Conservation (phyloP, 2,329 filamentous ascomycete genomes). For the Capronia coronata region DNA sequence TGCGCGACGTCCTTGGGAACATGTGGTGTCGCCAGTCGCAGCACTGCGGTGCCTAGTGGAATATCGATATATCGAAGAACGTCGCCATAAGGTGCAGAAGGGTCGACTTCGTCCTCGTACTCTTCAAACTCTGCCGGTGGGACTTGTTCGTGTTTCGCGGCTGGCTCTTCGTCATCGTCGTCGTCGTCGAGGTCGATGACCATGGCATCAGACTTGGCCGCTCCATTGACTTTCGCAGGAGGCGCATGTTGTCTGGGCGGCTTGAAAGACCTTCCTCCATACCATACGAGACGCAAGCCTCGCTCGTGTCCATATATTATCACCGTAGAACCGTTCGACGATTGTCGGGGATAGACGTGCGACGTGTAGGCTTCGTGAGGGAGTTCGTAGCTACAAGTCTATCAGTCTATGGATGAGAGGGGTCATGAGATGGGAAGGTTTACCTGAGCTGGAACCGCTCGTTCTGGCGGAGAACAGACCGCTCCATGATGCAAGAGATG, state of each 20-base stretch:
- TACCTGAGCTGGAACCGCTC: slow-evolving; percentile 42
- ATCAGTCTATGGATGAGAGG: neutral
- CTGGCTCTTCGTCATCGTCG: slow-evolving; percentile 49
- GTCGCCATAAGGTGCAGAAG: slow-evolving; percentile 48
- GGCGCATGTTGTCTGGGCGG: slow-evolving; percentile 29
- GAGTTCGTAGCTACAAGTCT: slow-evolving; percentile 51
- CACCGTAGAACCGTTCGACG: slow-evolving; percentile 57
- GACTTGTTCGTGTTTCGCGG: slow-evolving; percentile 24
- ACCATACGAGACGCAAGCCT: slow-evolving; percentile 55
- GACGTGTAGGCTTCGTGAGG: slow-evolving; percentile 52
- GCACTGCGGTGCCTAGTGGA: slow-evolving; percentile 47
- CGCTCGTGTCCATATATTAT: slow-evolving; percentile 54
- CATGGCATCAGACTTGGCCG: slow-evolving; percentile 41
- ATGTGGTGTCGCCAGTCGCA: slow-evolving; percentile 46
- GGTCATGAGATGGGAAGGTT: neutral
- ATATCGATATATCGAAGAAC: slow-evolving; percentile 52
- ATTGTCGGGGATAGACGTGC: slow-evolving; percentile 51
- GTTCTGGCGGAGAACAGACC: slow-evolving; percentile 36
- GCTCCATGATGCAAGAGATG: slow-evolving; percentile 28
- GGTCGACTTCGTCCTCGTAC: slow-evolving; percentile 54
- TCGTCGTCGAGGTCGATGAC: slow-evolving; percentile 54
- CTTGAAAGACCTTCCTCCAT: slow-evolving; percentile 50
- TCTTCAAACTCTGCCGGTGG: slow-evolving; percentile 43
- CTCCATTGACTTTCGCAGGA: slow-evolving; percentile 38
- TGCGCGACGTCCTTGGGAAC: slow-evolving; percentile 34